Conservation (phyloP, 768 basidiomycete genomes). For the Lyophyllum semitale region DNA sequence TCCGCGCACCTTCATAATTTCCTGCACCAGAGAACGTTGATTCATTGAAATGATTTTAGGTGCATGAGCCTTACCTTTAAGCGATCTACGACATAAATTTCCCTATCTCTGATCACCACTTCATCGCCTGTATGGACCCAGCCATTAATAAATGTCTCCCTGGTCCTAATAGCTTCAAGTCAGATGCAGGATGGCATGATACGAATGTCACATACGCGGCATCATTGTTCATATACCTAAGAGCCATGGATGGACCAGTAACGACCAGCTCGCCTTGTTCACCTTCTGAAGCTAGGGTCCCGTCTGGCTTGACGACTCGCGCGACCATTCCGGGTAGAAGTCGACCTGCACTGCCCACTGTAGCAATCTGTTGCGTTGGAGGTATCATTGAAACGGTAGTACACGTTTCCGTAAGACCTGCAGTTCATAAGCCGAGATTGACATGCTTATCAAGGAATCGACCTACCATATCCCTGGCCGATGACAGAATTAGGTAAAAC, state of each 20-base stretch:
- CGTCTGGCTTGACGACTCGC: constrained; percentile 59
- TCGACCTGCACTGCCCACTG: constrained; percentile 57
- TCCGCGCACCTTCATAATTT: constrained; percentile 69
- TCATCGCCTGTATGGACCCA: constrained; percentile 77
- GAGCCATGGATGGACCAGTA: constrained; percentile 58
- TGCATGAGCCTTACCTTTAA: constrained; percentile 53
- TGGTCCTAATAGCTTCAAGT: constrained; percentile 41
- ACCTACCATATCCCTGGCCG: constrained; percentile 64
- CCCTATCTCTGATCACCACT: constrained; percentile 63
- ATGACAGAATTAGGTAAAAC: constrained; percentile 61
- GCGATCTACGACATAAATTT: constrained; percentile 73
- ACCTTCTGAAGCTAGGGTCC: constrained; percentile 53
- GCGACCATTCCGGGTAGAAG: constrained; percentile 59
- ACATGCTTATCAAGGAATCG: not conserved
- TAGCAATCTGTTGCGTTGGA: constrained; percentile 42
- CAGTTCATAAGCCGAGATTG: not conserved
- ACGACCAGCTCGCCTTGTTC: constrained; percentile 67
- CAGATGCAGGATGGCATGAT: not conserved
- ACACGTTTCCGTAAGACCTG: constrained; percentile 68
- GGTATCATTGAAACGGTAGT: constrained; percentile 53
- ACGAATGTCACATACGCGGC: constrained; percentile 48
- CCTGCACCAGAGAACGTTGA: constrained; percentile 36
- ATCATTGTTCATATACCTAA: constrained; percentile 59
- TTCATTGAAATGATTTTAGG: not conserved
- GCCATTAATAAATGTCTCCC: constrained; percentile 62